Evolutionary conservation across 169 alveolate species (phyloP).

Genomic region (Cystoisospora suis): DNA sequence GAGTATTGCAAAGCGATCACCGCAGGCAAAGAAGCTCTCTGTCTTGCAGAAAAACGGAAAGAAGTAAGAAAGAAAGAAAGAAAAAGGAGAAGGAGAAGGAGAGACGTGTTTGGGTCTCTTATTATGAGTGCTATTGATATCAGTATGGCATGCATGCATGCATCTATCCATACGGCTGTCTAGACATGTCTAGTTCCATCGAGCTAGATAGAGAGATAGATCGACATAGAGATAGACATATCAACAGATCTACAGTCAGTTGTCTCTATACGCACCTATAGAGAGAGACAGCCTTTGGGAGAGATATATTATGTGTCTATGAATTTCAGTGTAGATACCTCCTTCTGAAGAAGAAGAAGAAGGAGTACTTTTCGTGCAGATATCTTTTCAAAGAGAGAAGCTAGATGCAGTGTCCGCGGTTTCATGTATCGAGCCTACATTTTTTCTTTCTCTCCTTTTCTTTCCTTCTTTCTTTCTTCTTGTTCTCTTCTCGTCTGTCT

Average conservation of each 20-base stretch:
- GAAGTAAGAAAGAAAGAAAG: conserved; percentile 20
- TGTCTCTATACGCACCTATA: not conserved
- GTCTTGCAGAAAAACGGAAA: conserved; percentile 58
- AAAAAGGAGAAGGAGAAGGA: not conserved
- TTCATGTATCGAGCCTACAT: too few relatives aligned
- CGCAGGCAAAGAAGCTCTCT: conserved; percentile 56
- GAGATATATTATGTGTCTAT: not conserved
- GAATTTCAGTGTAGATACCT: not conserved
- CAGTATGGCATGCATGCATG: too few relatives aligned
- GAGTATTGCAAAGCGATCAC: conserved; percentile 38
- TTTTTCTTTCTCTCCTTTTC: too few relatives aligned
- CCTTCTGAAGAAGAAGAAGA: too few relatives aligned
- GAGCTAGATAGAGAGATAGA: too few relatives aligned
- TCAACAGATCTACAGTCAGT: not conserved
- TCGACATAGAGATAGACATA: not conserved
- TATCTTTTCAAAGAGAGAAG: too few relatives aligned
- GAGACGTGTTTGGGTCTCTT: too few relatives aligned
- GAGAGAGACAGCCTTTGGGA: not conserved
- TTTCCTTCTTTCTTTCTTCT: not conserved
- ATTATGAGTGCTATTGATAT: too few relatives aligned
- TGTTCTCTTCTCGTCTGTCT: not conserved
- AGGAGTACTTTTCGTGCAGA: too few relatives aligned
- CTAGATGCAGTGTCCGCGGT: too few relatives aligned
- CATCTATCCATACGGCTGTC: too few relatives aligned
- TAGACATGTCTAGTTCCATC: too few relatives aligned